Percentiles rank a stretch among this genome's conserved stretches.
Conservation (phyloP, 441 rosid genomes). For the Croton laevigatus region DNA sequence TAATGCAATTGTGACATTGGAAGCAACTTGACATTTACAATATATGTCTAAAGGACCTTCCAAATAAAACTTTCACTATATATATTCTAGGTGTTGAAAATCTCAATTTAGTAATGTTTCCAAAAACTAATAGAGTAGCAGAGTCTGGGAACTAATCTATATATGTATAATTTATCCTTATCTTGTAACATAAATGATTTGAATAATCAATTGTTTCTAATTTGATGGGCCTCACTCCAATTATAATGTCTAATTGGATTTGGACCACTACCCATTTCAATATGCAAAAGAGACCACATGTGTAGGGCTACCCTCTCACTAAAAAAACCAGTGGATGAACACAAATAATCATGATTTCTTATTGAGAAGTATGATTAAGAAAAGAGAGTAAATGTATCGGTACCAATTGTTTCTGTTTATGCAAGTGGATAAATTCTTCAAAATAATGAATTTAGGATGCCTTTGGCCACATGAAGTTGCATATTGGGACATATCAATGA, state of each 20-base stretch:
- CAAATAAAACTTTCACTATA: neutral
- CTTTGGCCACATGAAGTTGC: neutral
- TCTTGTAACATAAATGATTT: neutral
- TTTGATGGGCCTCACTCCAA: constrained; percentile 19
- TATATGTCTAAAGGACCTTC: too few relatives aligned
- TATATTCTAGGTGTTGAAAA: neutral
- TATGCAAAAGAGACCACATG: constrained; percentile 17
- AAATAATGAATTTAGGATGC: neutral
- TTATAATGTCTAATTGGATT: constrained; percentile 8
- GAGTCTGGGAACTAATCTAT: constrained; percentile 14
- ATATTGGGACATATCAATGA: neutral
- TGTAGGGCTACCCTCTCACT: constrained; percentile 14
- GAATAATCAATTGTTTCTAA: constrained; percentile 11
- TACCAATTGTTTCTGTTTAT: neutral
- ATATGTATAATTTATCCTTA: neutral
- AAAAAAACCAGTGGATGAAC: constrained; percentile 10
- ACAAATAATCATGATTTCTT: neutral
- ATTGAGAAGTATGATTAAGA: constrained; percentile 2
- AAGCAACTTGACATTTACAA: neutral
- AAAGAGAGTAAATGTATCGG: neutral
- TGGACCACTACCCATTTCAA: constrained; percentile 27
- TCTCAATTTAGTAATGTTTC: constrained; percentile 3
- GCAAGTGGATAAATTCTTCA: neutral
- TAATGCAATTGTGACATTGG: constrained; percentile 3
- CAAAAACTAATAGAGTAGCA: neutral